Conservation (phyloP, 345 rosid species). For the Aethionema arabicum region DNA sequence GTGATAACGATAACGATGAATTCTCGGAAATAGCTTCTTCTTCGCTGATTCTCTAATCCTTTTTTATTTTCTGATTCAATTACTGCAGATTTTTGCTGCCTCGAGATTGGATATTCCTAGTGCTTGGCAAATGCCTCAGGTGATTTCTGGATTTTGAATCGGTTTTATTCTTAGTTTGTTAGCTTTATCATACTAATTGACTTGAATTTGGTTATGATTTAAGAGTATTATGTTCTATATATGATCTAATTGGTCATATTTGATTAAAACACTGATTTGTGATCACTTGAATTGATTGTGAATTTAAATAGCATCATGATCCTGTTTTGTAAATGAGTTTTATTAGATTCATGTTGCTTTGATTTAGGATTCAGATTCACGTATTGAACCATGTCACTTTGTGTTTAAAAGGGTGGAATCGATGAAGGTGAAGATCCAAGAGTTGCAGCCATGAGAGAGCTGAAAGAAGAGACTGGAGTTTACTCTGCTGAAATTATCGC, state of each 20-base stretch:
- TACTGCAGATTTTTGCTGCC: slow-evolving; percentile 73
- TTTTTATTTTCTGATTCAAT: background rate
- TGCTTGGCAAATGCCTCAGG: slow-evolving; percentile 99
- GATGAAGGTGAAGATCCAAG: slow-evolving; percentile 89
- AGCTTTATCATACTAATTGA: too few relatives aligned
- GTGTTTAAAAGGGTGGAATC: slow-evolving; percentile 96
- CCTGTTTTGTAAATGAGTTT: too few relatives aligned
- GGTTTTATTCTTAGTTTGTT: background rate
- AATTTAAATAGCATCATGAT: too few relatives aligned
- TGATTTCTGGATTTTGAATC: slow-evolving; percentile 23
- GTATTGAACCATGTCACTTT: too few relatives aligned
- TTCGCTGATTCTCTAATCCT: background rate
- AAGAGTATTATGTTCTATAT: background rate
- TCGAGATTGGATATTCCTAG: slow-evolving; percentile 81
- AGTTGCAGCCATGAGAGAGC: slow-evolving; percentile 77
- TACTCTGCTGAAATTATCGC: slow-evolving; percentile 73
- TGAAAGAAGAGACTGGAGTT: slow-evolving; percentile 90
- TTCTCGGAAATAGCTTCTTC: background rate
- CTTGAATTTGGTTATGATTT: too few relatives aligned
- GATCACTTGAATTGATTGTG: too few relatives aligned
- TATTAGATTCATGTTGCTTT: too few relatives aligned
- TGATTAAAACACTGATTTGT: background rate
- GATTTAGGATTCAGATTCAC: too few relatives aligned
- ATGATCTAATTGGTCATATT: background rate
- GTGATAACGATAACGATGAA: slow-evolving; percentile 27